Percentiles rank a stretch among this genome's conserved stretches.
Conservation (phyloP, 495 filamentous ascomycete species). For the Podospora australis region DNA sequence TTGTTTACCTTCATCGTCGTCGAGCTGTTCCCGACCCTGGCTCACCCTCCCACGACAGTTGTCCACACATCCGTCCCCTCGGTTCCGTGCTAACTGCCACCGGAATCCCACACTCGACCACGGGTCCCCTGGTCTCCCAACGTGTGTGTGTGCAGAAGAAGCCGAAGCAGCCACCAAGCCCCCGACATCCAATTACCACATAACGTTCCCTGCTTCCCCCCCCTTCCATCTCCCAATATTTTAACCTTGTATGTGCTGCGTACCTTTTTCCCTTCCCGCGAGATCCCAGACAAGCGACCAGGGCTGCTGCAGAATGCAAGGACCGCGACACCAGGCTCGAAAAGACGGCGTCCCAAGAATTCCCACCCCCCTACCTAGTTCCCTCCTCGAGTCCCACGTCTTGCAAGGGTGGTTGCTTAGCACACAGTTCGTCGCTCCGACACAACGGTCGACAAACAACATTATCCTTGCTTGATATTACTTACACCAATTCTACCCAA, state of each 20-base stretch:
- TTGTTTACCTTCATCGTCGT: constrained; percentile 1
- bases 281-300: constrained; percentile 22
- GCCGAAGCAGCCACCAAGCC: constrained; percentile 26
- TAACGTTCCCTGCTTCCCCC: constrained; percentile 19
- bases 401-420: constrained; percentile 15
- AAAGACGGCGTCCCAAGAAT: constrained; percentile 12
- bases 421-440: constrained; percentile 6
- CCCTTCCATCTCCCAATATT: constrained; percentile 6
- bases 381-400: constrained; percentile 5
- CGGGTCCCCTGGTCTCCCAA: too few relatives aligned
- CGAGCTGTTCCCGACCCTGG: constrained; percentile 6
- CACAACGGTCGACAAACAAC: constrained; percentile 20
- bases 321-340: constrained; percentile 19
- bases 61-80: constrained; percentile 17
- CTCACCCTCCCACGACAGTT: constrained; percentile 19
- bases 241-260: constrained; percentile 25
- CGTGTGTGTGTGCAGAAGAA: constrained; percentile 16
- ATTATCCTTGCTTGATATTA: constrained; percentile 19
- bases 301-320: constrained; percentile 16
- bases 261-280: constrained; percentile 19
- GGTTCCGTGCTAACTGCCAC: constrained; percentile 25
- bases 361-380: constrained; percentile 9
- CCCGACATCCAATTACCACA: constrained; percentile 20
- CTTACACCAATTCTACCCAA: too few relatives aligned
- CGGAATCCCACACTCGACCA: constrained; percentile 8